These are phyloP conservation scores for Pichia norvegensis DNA, from an alignment of 1,139 yeast species.

Conservation along the genomic window DNA sequence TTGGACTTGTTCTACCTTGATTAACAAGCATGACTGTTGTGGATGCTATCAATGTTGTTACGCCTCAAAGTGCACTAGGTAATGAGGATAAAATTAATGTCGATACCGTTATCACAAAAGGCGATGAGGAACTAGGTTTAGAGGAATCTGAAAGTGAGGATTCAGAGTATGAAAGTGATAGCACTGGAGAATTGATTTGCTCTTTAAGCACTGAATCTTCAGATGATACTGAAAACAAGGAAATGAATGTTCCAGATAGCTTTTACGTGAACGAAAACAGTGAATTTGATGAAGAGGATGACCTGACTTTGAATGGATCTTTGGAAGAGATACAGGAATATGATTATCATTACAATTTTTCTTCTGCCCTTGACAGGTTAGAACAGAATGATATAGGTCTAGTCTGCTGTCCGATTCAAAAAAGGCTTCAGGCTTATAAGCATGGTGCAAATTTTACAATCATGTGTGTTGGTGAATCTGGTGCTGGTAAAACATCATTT, in stretches of 20 bases:
- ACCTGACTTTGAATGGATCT: conserved; percentile 2
- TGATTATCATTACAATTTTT: conserved; percentile 21
- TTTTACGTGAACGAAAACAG: conserved; percentile 3
- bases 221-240: too few species aligned
- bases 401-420: conserved; percentile 26
- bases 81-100: conserved; percentile 15
- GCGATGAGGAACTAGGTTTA: not conserved
- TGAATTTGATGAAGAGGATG: conserved; percentile 11
- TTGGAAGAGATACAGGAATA: conserved; percentile 1
- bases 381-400: conserved; percentile 23
- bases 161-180: not conserved
- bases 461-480: conserved; percentile 40
- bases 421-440: conserved; percentile 22
- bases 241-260: not conserved
- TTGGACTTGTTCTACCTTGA: too few species aligned
- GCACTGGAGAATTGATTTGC: not conserved
- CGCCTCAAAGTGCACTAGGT: conserved; percentile 12
- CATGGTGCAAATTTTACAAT: conserved; percentile 36
- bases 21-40: conserved; percentile 6
- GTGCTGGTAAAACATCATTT: conserved; percentile 39
- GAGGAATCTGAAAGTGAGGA: not conserved
- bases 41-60: conserved; percentile 19
- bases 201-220: not conserved
- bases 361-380: conserved; percentile 21
- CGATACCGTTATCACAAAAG: conserved; percentile 9